Percentiles rank a stretch among this genome's conserved stretches.
Conservation (phyloP, 768 basidiomycete genomes). For the Pisolithus orientalis region DNA sequence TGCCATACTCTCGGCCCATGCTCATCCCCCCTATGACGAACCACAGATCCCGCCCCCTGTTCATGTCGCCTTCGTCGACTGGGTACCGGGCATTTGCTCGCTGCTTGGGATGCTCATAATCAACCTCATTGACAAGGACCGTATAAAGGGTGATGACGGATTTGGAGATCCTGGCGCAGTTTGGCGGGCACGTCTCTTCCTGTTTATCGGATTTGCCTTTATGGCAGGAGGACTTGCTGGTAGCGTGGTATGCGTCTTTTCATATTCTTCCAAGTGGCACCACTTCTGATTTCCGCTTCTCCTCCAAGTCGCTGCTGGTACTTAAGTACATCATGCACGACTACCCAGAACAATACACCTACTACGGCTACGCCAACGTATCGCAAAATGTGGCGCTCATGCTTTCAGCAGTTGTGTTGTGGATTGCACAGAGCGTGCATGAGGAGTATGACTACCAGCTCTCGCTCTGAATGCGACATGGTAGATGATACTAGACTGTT, state of each 20-base stretch:
- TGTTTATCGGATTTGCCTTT: conserved; percentile 93
- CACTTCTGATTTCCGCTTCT: neutral
- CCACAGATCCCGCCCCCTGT: conserved; percentile 65
- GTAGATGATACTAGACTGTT: neutral
- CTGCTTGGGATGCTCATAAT: conserved; percentile 88
- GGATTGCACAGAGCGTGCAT: conserved; percentile 83
- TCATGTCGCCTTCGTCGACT: conserved; percentile 90
- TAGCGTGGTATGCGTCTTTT: conserved; percentile 66
- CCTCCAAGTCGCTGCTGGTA: conserved; percentile 74
- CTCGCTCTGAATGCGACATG: conserved; percentile 42
- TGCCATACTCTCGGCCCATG: conserved; percentile 82
- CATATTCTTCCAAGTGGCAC: neutral
- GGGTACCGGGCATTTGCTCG: conserved; percentile 94
- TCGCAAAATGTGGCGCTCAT: conserved; percentile 84
- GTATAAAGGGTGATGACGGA: conserved; percentile 65
- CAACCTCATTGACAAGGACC: conserved; percentile 92
- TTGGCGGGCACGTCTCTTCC: conserved; percentile 83
- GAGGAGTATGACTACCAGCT: conserved; percentile 94
- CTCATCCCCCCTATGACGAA: conserved; percentile 64
- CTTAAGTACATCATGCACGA: conserved; percentile 81
- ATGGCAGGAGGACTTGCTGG: conserved; percentile 99
- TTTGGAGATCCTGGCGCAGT: conserved; percentile 81
- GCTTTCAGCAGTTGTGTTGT: conserved; percentile 82
- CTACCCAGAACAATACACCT: conserved; percentile 70
- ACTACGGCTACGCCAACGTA: conserved; percentile 95